These are phyloP conservation scores for Phytophthora capsici DNA, from an alignment of 352 stramenopile species.

Conservation along the genomic window DNA sequence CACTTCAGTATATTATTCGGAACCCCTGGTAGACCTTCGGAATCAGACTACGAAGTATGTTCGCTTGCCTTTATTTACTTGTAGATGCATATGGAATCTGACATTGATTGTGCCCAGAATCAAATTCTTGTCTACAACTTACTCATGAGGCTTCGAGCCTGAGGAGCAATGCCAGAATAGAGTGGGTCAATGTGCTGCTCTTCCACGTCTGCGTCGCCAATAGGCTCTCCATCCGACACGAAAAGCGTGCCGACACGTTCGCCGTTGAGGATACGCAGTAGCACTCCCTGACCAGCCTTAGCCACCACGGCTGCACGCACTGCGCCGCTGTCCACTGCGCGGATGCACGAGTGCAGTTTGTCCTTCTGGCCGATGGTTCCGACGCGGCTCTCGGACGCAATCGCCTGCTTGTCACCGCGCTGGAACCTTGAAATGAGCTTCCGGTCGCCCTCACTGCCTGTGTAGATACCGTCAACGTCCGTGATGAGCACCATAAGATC, in stretches of 20 bases:
- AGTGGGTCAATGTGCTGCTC: slow-evolving; percentile 69
- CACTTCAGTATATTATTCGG: too few relatives aligned
- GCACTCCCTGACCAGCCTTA: slow-evolving; percentile 65
- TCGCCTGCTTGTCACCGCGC: slow-evolving; percentile 47
- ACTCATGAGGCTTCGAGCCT: slow-evolving; percentile 35
- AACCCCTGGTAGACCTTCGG: too few relatives aligned
- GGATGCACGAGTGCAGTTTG: slow-evolving; percentile 84
- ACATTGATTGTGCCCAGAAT: too few relatives aligned
- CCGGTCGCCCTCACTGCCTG: slow-evolving; percentile 22
- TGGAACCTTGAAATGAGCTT: slow-evolving; percentile 61
- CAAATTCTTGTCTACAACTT: slow-evolving; percentile 37
- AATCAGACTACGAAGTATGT: too few relatives aligned
- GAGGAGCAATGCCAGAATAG: slow-evolving; percentile 69
- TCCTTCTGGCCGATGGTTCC: slow-evolving; percentile 75
- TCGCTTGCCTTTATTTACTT: too few relatives aligned
- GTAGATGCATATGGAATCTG: too few relatives aligned
- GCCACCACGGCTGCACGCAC: slow-evolving; percentile 68
- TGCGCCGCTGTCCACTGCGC: slow-evolving; percentile 72
- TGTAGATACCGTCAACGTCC: slow-evolving; percentile 74
- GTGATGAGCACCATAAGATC: slow-evolving; percentile 85
- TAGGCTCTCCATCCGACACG: slow-evolving; percentile 44
- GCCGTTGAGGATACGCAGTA: slow-evolving; percentile 73
- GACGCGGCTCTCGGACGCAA: slow-evolving; percentile 62
- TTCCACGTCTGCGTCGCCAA: slow-evolving; percentile 49
- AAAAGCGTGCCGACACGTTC: slow-evolving; percentile 78